Base-by-base conservation (phyloP, 257 asterid genomes). In the Jacaranda copaia region DNA sequence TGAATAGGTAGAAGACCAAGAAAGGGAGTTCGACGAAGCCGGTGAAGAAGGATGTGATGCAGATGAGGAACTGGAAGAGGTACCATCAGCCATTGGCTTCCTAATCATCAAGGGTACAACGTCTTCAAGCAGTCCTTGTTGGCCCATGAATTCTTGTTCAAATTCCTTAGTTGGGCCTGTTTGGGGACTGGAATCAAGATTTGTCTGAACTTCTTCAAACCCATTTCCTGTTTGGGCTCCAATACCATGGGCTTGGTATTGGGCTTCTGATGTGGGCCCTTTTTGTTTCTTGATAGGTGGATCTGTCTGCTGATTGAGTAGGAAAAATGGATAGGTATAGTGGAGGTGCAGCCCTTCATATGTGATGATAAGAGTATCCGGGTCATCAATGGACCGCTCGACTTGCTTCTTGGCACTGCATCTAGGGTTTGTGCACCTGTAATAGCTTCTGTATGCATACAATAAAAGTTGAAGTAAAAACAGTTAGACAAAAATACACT, bases 261-360 rank as follows among this genome's bases (percentile, higher is more conserved):
- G 79, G 79, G 78, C 85, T 38, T 62, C 69, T 40, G 75, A 5
- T 0, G 42, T 20, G 68, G 84, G 81, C 74, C 80, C 81, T 70
- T 77, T 91, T 32, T 64, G 90, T 79, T 90, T 95, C 86, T 93
- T 94, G 8, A 66, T 60, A 7, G 93, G 89, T 67, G 90, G 89
- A 32, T 85, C 81, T 4, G 38, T 5, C 9, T 35, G 76, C 10
- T 52, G 79, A 38, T 80, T 71, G 15, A 58, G 70, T 4, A 46
- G 12, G 81, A 88, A 73, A 73, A 89, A 89, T 57, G 99, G 97
- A 81, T 79, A 93, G 55, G 92, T 88, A 51, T 84, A 93, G 71
- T 95, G 98, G 79, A 95, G 96, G 80, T 95, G 99, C 19, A 95
- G 86, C n/a, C 99, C 98, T 81, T 95, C 99, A 46, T 95, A 95